These are phyloP conservation scores for Mycena rebaudengoi DNA, from an alignment of 768 basidiomycete genomes.

Conservation along the genomic window DNA sequence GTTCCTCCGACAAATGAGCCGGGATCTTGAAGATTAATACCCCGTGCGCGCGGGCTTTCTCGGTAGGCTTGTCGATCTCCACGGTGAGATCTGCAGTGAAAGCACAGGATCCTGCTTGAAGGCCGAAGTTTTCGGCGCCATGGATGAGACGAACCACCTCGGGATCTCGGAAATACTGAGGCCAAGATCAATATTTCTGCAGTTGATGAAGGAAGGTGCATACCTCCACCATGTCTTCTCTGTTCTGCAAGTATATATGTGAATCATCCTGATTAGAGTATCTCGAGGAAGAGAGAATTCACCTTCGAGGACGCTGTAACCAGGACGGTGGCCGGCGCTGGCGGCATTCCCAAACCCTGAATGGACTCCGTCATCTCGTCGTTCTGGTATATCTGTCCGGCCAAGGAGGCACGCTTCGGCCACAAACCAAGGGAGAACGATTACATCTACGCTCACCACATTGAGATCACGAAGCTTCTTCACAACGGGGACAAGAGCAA, in stretches of 20 bases:
- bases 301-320: neutral
- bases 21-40: constrained; percentile 17
- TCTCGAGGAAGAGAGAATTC: neutral
- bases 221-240: neutral
- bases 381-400: constrained; percentile 6
- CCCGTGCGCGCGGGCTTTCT: neutral
- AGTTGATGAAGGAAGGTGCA: neutral
- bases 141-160: neutral
- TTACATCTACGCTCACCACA: neutral
- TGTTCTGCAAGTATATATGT: neutral
- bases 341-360: neutral
- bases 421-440: neutral
- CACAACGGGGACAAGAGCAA: neutral
- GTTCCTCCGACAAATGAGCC: neutral
- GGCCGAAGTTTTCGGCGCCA: neutral
- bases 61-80: neutral
- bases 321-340: constrained; percentile 6
- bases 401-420: neutral
- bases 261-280: neutral
- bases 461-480: constrained; percentile 4
- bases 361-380: neutral
- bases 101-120: neutral
- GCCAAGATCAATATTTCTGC: neutral
- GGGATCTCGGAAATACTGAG: constrained; percentile 4
- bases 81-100: constrained; percentile 8